These are phyloP conservation scores for Cucumis melo DNA, from an alignment of 306 rosid species.

Conservation along the genomic window DNA sequence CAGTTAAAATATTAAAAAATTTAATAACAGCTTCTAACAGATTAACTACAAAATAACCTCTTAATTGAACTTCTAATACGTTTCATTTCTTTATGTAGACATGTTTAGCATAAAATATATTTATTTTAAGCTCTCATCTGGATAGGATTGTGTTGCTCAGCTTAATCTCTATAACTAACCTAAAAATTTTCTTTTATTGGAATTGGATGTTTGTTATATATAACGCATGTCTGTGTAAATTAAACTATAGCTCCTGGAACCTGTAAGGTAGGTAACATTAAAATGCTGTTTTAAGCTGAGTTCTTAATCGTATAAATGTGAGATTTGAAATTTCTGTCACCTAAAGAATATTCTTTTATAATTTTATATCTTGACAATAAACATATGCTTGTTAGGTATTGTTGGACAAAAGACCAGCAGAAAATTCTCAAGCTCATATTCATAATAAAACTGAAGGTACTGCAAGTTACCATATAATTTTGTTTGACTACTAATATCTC, in stretches of 20 bases:
- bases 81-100: not conserved
- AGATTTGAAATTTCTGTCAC: not conserved
- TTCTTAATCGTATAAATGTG: not conserved
- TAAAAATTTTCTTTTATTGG: not conserved
- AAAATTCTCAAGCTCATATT: conserved; percentile 21
- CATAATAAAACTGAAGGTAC: conserved; percentile 32
- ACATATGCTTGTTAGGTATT: conserved; percentile 27
- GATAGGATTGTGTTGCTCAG: not conserved
- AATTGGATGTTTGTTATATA: not conserved
- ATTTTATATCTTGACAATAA: not conserved
- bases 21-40: too few species aligned
- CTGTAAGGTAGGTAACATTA: not conserved
- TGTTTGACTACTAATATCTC: not conserved
- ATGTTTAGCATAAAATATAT: not conserved
- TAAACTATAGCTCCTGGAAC: not conserved
- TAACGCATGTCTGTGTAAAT: not conserved
- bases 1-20: too few species aligned
- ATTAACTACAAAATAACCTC: too few species aligned
- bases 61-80: too few species aligned
- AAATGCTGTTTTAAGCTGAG: not conserved
- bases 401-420: conserved; percentile 45
- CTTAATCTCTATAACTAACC: not conserved
- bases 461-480: not conserved
- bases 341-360: not conserved
- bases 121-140: not conserved